A percentile compares a stretch with the other conserved stretches of the same genome.
phyloP scores from a whole-genome alignment of 2,329 filamentous ascomycete genomes.

The Ophiostoma perfectum region DNA sequence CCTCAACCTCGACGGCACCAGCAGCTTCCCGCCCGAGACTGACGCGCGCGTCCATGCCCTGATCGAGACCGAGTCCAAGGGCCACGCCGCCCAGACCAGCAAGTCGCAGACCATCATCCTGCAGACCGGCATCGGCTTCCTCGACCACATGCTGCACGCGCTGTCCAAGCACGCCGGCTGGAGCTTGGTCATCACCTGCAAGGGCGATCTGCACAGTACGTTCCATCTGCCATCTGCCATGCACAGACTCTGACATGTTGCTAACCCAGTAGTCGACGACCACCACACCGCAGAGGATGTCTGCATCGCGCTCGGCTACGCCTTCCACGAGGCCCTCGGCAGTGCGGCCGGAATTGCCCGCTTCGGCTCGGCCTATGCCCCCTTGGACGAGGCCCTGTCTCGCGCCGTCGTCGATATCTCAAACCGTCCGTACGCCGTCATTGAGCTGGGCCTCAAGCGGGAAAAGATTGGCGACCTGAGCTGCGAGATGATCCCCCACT shows the following conservation, averaged over 20 bases:
- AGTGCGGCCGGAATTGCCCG: constrained; percentile 75
- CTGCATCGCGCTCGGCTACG: constrained; percentile 81
- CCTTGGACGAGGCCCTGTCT: constrained; percentile 90
- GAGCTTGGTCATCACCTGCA: constrained; percentile 76
- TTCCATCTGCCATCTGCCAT: not conserved
- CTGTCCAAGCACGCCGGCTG: constrained; percentile 93
- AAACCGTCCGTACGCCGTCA: constrained; percentile 79
- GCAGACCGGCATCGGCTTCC: constrained; percentile 91
- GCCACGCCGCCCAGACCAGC: constrained; percentile 79
- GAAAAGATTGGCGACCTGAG: constrained; percentile 93
- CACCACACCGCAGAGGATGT: constrained; percentile 97
- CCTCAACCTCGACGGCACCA: constrained; percentile 87
- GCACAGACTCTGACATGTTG: not conserved
- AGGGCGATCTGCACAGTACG: constrained; percentile 82
- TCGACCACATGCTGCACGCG: constrained; percentile 98
- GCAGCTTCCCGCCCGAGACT: constrained; percentile 57
- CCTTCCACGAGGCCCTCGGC: constrained; percentile 76
- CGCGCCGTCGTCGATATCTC: constrained; percentile 92
- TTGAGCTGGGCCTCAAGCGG: constrained; percentile 76
- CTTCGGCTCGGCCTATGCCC: constrained; percentile 87
- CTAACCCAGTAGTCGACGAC: constrained; percentile 68
- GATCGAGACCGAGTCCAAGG: constrained; percentile 41
- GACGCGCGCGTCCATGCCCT: constrained; percentile 49
- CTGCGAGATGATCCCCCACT: constrained; percentile 96
- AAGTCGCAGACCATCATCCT: constrained; percentile 80